These are phyloP conservation scores for Xylariaceae sp. DNA, from an alignment of 2,329 filamentous ascomycete genomes.

Conservation along the genomic window DNA sequence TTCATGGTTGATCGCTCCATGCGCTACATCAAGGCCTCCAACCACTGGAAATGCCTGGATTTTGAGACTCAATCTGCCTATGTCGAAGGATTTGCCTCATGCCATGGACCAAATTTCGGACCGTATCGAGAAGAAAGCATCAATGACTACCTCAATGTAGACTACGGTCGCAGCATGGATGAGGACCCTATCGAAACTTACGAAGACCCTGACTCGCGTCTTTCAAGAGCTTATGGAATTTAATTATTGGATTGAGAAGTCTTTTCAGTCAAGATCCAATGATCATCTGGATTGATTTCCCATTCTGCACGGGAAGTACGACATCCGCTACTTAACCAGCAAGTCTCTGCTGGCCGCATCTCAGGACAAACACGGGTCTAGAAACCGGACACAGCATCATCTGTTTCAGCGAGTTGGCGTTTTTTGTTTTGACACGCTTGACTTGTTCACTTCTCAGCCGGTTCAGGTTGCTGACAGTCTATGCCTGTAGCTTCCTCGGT, in stretches of 20 bases:
- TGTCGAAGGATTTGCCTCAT: constrained; percentile 21
- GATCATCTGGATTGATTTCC: too few species aligned
- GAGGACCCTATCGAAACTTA: constrained; percentile 29
- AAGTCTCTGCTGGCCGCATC: too few species aligned
- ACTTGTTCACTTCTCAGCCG: constrained; percentile 24
- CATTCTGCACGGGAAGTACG: too few species aligned
- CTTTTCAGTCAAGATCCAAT: too few species aligned
- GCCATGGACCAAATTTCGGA: constrained; percentile 9
- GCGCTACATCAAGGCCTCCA: constrained; percentile 19
- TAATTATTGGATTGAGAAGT: too few species aligned
- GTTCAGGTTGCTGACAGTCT: constrained; percentile 36
- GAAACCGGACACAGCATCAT: too few species aligned
- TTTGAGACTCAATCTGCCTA: constrained; percentile 16
- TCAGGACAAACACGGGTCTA: too few species aligned
- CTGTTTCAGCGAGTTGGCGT: constrained; percentile 17
- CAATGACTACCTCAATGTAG: constrained; percentile 19
- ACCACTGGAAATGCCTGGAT: constrained; percentile 20
- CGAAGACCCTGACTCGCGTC: too few species aligned
- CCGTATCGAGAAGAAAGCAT: constrained; percentile 16
- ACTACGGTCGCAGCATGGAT: constrained; percentile 17
- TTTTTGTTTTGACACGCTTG: constrained; percentile 24
- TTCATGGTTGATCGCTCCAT: constrained; percentile 20
- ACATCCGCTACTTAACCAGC: too few species aligned
- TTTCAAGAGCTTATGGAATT: too few species aligned
- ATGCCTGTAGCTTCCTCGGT: constrained; percentile 75